These are phyloP conservation scores for Diaporthe ampelina DNA, from an alignment of 2,329 filamentous ascomycete genomes.

Conservation along the genomic window DNA sequence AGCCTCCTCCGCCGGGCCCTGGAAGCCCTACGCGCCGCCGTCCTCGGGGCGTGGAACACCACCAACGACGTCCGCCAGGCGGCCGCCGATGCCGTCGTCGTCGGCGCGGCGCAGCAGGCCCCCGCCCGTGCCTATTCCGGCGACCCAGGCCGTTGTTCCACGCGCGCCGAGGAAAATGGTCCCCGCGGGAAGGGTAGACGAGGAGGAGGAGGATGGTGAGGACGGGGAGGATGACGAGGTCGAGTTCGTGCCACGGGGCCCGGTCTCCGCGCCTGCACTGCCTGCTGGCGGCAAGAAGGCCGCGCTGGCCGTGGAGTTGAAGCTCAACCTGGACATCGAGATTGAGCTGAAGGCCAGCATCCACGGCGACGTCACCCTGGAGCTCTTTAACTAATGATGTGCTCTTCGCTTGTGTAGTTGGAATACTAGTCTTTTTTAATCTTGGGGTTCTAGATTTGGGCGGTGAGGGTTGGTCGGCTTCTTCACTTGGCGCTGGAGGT, in stretches of 20 bases:
- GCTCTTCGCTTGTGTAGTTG: not conserved
- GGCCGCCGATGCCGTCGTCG: not conserved
- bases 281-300: slow-evolving; percentile 41
- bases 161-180: slow-evolving; percentile 27
- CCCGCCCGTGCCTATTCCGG: not conserved
- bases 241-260: slow-evolving; percentile 17
- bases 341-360: slow-evolving; percentile 78
- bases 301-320: slow-evolving; percentile 56
- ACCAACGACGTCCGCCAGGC: not conserved
- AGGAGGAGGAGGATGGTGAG: slow-evolving; percentile 10
- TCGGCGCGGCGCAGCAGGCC: slow-evolving; percentile 2
- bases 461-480: not conserved
- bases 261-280: not conserved
- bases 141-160: slow-evolving; percentile 29
- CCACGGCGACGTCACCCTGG: slow-evolving; percentile 75
- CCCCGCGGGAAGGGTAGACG: slow-evolving; percentile 9
- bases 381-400: slow-evolving; percentile 53
- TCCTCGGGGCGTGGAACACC: slow-evolving; percentile 11
- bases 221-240: not conserved
- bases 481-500: not conserved
- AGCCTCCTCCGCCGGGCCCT: slow-evolving; percentile 25
- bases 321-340: slow-evolving; percentile 77
- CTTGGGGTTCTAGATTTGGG: slow-evolving; percentile 41
- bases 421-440: not conserved
- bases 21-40: not conserved